Percentiles rank a stretch among this genome's conserved stretches.
Evolutionary conservation across 2,329 filamentous ascomycete species (phyloP).

Genomic region (Blastomyces percursus): DNA sequence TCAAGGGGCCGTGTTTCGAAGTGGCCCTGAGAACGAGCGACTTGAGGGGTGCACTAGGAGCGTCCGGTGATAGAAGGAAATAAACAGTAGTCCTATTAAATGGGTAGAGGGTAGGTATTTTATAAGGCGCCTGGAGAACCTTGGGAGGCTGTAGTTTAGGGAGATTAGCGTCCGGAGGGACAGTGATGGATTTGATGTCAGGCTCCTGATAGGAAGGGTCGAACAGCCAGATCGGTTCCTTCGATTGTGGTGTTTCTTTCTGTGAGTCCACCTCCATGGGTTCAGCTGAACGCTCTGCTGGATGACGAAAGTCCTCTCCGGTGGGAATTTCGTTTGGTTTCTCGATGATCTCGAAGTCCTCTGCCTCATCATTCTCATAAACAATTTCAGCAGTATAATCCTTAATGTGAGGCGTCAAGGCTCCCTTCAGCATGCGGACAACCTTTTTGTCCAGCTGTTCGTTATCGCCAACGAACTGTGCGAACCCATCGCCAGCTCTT

Average conservation of each 20-base stretch:
- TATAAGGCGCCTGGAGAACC: constrained; percentile 52
- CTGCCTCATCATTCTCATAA: constrained; percentile 35
- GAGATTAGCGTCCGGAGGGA: constrained; percentile 31
- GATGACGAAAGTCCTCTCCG: constrained; percentile 1
- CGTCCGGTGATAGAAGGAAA: constrained; percentile 48
- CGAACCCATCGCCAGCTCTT: constrained; percentile 47
- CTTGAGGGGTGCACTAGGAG: constrained; percentile 38
- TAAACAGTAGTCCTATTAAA: constrained; percentile 57
- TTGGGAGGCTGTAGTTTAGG: constrained; percentile 44
- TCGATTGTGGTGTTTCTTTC: constrained; percentile 18
- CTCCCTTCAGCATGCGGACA: constrained; percentile 62
- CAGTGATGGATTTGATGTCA: constrained; percentile 14
- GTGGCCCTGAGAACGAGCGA: constrained; percentile 50
- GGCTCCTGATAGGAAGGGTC: constrained; percentile 37
- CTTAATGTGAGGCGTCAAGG: constrained; percentile 53
- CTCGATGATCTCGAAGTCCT: constrained; percentile 53
- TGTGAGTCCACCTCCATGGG: constrained; percentile 13
- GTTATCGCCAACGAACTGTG: constrained; percentile 49
- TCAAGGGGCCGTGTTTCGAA: constrained; percentile 47
- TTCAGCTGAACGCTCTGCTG: not conserved
- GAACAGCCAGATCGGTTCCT: constrained; percentile 49
- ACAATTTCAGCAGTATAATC: constrained; percentile 55
- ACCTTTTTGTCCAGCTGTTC: constrained; percentile 61
- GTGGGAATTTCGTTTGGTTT: constrained; percentile 28
- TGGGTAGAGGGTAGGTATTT: constrained; percentile 54